These are phyloP conservation scores for Xylariaceae sp. DNA, from an alignment of 2,329 filamentous ascomycete genomes.

Conservation along the genomic window DNA sequence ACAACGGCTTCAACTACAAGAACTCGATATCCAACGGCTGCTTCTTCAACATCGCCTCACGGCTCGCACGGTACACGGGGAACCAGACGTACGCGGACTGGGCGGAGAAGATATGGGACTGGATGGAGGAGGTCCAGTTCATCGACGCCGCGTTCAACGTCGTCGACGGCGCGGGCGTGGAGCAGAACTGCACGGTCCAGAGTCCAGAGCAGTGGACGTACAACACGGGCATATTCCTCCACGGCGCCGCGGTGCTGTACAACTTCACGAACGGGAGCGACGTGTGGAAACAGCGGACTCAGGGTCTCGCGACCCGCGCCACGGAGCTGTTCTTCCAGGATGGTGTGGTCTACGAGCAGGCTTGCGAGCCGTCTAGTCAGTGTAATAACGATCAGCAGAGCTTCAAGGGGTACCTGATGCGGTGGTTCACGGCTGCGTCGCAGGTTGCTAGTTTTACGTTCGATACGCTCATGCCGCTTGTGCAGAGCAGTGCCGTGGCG, in stretches of 20 bases:
- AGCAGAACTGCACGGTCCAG: conserved; percentile 44
- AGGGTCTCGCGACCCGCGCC: conserved; percentile 53
- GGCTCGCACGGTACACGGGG: conserved; percentile 72
- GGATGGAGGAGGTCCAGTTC: conserved; percentile 53
- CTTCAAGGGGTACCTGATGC: conserved; percentile 72
- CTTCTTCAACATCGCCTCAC: conserved; percentile 66
- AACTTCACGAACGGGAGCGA: conserved; percentile 51
- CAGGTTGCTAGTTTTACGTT: conserved; percentile 52
- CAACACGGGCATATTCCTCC: conserved; percentile 63
- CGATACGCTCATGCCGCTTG: conserved; percentile 46
- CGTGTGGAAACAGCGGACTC: conserved; percentile 54
- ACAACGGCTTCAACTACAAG: conserved; percentile 67
- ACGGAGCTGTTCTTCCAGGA: conserved; percentile 53
- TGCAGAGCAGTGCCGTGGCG: conserved; percentile 47
- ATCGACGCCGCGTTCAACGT: conserved; percentile 54
- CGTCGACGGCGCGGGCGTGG: conserved; percentile 51
- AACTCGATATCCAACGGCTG: conserved; percentile 66
- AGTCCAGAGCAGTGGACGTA: conserved; percentile 65
- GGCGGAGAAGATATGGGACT: conserved; percentile 68
- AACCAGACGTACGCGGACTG: conserved; percentile 75
- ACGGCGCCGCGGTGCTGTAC: conserved; percentile 59
- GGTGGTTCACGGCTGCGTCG: conserved; percentile 58
- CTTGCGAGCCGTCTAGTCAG: conserved; percentile 57
- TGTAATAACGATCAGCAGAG: conserved; percentile 70
- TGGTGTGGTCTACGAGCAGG: conserved; percentile 59